Percentiles rank a stretch among this genome's conserved stretches.
These are phyloP conservation scores for Tanacetum coccineum DNA, from an alignment of 129 eudicot genomes.

Conservation along the genomic window DNA sequence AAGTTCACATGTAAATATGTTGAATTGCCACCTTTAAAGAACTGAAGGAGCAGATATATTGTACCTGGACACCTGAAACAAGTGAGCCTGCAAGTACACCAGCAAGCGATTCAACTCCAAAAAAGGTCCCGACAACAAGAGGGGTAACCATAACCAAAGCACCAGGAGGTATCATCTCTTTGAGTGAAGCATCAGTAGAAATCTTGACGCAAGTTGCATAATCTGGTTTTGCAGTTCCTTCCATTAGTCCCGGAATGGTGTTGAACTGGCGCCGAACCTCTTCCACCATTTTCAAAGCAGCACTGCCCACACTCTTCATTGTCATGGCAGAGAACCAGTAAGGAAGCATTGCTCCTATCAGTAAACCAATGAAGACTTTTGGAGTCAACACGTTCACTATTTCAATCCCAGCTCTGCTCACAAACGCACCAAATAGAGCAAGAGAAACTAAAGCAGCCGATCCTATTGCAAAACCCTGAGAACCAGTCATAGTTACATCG, in stretches of 20 bases:
- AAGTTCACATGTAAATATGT: too few species aligned
- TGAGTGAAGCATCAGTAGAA: constrained; percentile 55
- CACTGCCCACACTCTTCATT: constrained; percentile 53
- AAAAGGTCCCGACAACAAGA: constrained; percentile 46
- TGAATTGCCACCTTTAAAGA: background rate
- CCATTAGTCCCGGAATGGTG: constrained; percentile 24
- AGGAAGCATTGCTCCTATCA: constrained; percentile 51
- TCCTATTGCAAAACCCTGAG: constrained; percentile 52
- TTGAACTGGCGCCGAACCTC: constrained; percentile 51
- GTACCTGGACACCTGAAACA: constrained; percentile 58
- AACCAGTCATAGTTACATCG: background rate
- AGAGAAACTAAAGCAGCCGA: constrained; percentile 51
- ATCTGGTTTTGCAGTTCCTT: constrained; percentile 14
- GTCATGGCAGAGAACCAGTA: constrained; percentile 60
- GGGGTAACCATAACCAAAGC: constrained; percentile 50
- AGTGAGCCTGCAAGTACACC: constrained; percentile 52
- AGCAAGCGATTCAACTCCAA: constrained; percentile 56
- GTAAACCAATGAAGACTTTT: constrained; percentile 42
- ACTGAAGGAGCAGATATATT: background rate
- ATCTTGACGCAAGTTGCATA: constrained; percentile 31
- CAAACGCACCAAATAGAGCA: constrained; percentile 52
- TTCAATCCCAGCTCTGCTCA: constrained; percentile 41
- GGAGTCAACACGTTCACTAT: constrained; percentile 41
- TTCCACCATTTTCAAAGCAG: constrained; percentile 52
- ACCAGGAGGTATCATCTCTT: constrained; percentile 54